Evolutionary conservation across 2,329 filamentous ascomycete species (phyloP).

Genomic region (Botrytis tulipae): DNA sequence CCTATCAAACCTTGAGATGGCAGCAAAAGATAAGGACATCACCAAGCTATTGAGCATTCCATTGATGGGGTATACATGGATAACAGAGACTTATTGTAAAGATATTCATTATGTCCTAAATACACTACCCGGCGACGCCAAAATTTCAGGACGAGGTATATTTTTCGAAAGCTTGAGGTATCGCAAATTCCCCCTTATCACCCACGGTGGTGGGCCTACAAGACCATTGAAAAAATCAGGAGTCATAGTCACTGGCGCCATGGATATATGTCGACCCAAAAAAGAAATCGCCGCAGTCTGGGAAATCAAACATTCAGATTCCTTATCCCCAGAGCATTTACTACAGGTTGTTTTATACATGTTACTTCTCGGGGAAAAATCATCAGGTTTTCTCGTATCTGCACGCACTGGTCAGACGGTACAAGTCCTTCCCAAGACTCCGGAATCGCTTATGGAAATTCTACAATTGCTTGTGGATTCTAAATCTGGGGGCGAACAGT

Average conservation of each 20-base stretch:
- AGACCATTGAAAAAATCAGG: not conserved
- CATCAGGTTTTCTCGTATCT: constrained; percentile 7
- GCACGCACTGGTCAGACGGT: constrained; percentile 17
- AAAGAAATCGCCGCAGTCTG: not conserved
- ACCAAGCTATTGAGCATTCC: constrained; percentile 7
- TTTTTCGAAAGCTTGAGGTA: not conserved
- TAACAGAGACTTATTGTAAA: not conserved
- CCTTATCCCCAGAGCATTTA: constrained; percentile 5
- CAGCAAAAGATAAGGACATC: not conserved
- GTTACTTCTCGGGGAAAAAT: not conserved
- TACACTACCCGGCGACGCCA: not conserved
- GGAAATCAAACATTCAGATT: constrained; percentile 16
- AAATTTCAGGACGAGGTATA: not conserved
- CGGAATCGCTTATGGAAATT: not conserved
- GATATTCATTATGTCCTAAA: not conserved
- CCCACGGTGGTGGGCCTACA: constrained; percentile 2
- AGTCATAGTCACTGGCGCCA: not conserved
- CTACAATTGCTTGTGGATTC: constrained; percentile 10
- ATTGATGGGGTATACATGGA: not conserved
- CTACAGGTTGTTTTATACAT: constrained; percentile 16
- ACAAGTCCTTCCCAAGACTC: constrained; percentile 1
- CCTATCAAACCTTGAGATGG: not conserved
- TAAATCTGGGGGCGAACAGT: not conserved
- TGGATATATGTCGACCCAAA: constrained; percentile 14
- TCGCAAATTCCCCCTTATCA: not conserved